phyloP scores from a whole-genome alignment of 2,329 filamentous ascomycete genomes.

The Fusarium sarcochroum region DNA sequence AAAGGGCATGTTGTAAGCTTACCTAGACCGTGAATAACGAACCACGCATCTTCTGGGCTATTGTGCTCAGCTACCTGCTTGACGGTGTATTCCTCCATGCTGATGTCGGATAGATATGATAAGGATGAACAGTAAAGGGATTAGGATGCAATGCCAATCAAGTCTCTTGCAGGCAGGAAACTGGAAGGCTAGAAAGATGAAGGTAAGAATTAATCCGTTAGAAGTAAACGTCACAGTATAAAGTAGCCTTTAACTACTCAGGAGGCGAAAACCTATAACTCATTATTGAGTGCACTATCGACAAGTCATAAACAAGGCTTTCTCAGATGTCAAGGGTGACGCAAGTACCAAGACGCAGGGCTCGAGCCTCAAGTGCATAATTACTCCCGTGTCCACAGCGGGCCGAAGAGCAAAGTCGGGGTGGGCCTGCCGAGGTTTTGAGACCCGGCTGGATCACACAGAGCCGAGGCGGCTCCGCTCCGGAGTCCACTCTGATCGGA shows the following conservation, averaged over 20 bases:
- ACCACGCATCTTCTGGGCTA: neutral
- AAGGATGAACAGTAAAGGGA: rapidly evolving
- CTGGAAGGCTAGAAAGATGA: too few relatives aligned
- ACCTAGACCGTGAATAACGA: conserved; percentile 12
- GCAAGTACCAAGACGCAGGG: too few relatives aligned
- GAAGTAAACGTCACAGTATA: too few relatives aligned
- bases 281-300: too few relatives aligned
- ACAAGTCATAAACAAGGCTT: too few relatives aligned
- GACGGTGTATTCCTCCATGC: conserved; percentile 6
- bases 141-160: rapidly evolving
- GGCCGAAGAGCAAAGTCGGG: conserved; percentile 6
- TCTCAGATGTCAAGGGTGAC: too few relatives aligned
- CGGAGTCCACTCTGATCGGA: neutral
- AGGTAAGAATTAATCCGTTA: too few relatives aligned
- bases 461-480: conserved; percentile 11
- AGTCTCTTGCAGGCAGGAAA: too few relatives aligned
- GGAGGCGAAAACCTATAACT: too few relatives aligned
- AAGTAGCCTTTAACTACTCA: too few relatives aligned
- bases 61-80: conserved; percentile 23
- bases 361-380: too few relatives aligned
- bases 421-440: conserved; percentile 10
- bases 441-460: neutral
- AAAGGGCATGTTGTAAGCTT: rapidly evolving
- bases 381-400: neutral
- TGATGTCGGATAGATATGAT: too few relatives aligned